These are phyloP conservation scores for Epichloe bromicola DNA, from an alignment of 2,329 filamentous ascomycete genomes.

Conservation along the genomic window DNA sequence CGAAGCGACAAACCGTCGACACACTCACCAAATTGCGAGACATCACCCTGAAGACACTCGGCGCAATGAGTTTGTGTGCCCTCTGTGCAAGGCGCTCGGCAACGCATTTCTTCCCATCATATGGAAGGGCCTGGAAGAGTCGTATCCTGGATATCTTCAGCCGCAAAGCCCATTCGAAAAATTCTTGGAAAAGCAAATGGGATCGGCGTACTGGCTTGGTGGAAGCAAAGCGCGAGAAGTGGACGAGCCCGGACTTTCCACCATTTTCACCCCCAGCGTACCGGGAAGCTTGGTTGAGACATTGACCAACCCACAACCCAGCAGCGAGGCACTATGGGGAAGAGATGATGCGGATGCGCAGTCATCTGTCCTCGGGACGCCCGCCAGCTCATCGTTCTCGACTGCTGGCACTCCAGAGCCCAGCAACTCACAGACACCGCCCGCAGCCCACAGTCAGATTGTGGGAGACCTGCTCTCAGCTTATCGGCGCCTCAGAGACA, in stretches of 20 bases:
- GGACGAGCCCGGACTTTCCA: constrained; percentile 17
- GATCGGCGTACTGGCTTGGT: constrained; percentile 27
- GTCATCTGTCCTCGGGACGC: constrained; percentile 23
- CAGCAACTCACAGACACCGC: constrained; percentile 6
- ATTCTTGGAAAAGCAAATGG: constrained; percentile 52
- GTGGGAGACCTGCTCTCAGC: constrained; percentile 44
- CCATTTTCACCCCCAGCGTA: constrained; percentile 23
- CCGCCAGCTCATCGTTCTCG: constrained; percentile 31
- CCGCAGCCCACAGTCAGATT: constrained; percentile 13
- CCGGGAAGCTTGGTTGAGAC: constrained; percentile 25
- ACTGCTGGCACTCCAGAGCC: constrained; percentile 16
- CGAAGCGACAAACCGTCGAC: constrained; percentile 68
- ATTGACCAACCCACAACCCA: constrained; percentile 24
- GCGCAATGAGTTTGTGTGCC: constrained; percentile 85
- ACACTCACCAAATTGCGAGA: constrained; percentile 83
- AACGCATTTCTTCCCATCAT: constrained; percentile 91
- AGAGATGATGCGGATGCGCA: constrained; percentile 21
- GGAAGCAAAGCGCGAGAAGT: constrained; percentile 25
- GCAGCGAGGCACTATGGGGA: constrained; percentile 28
- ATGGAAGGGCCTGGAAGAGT: constrained; percentile 85
- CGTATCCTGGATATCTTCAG: constrained; percentile 61
- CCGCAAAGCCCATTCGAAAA: constrained; percentile 47
- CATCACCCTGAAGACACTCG: constrained; percentile 77
- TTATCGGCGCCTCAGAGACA: constrained; percentile 48
- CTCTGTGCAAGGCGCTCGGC: constrained; percentile 88